A percentile compares a stretch with the other conserved stretches of the same genome.
These are phyloP conservation scores for Eimeria zaria DNA, from an alignment of 169 alveolate genomes.

Conservation along the genomic window DNA sequence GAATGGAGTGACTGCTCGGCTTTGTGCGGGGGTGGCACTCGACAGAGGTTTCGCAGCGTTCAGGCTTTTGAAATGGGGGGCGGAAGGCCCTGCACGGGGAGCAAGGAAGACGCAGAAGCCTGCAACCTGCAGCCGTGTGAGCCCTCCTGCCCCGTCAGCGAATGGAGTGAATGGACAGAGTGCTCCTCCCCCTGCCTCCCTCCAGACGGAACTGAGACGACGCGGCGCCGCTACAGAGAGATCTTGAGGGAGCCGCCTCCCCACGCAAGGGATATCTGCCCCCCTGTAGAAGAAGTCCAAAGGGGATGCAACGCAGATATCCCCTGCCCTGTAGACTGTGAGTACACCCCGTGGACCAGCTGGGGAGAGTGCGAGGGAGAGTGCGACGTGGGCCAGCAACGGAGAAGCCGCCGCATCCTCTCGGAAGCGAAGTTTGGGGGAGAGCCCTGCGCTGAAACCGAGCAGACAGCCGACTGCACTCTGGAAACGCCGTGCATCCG, in stretches of 20 bases:
- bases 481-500: conserved; percentile 23
- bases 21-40: conserved; percentile 84
- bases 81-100: conserved; percentile 77
- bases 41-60: conserved; percentile 67
- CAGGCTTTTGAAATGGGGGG: conserved; percentile 67
- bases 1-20: conserved; percentile 89
- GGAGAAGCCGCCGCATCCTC: conserved; percentile 82
- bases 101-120: conserved; percentile 35
- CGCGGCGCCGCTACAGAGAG: conserved; percentile 61
- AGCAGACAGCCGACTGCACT: conserved; percentile 70
- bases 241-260: conserved; percentile 33
- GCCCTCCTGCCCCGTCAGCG: conserved; percentile 86
- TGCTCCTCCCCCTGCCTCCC: conserved; percentile 86
- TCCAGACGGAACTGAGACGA: conserved; percentile 47
- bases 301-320: conserved; percentile 86
- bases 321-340: conserved; percentile 88
- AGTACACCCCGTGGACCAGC: conserved; percentile 87
- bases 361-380: conserved; percentile 87
- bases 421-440: conserved; percentile 70
- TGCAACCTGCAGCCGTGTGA: conserved; percentile 70
- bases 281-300: conserved; percentile 78
- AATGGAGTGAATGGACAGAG: conserved; percentile 88
- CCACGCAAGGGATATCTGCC: conserved; percentile 57
- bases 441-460: conserved; percentile 67
- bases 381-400: conserved; percentile 87